A percentile compares a stretch with the other conserved stretches of the same genome.
These are phyloP conservation scores for Russula compacta DNA, from an alignment of 768 basidiomycete species.

Conservation along the genomic window DNA sequence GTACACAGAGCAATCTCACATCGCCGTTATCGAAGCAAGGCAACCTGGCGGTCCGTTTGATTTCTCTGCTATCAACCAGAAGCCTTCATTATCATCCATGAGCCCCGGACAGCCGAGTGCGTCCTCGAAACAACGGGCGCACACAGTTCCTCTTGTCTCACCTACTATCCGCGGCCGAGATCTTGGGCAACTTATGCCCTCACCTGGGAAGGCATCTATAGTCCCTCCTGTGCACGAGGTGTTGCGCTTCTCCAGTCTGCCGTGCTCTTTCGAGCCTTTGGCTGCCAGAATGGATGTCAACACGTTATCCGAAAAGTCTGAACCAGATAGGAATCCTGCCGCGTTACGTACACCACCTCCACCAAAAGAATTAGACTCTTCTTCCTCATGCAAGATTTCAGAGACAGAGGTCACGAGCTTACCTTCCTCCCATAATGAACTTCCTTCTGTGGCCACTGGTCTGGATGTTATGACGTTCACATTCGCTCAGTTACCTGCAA, in stretches of 20 bases:
- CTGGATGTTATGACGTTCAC: not conserved
- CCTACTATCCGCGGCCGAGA: slow-evolving; percentile 4
- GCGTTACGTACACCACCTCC: not conserved
- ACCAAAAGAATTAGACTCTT: not conserved
- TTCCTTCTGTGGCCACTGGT: not conserved
- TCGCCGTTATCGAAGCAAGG: not conserved
- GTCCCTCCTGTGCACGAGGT: slow-evolving; percentile 8
- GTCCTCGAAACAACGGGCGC: slow-evolving; percentile 11
- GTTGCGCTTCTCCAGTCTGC: slow-evolving; percentile 20
- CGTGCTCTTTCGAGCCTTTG: not conserved
- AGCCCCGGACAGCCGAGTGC: not conserved
- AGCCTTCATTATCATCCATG: not conserved
- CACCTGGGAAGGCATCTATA: slow-evolving; percentile 1
- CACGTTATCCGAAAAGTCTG: not conserved
- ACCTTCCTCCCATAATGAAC: not conserved
- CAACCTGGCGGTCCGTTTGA: slow-evolving; percentile 17
- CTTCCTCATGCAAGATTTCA: not conserved
- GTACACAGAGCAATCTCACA: not conserved
- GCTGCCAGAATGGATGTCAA: not conserved
- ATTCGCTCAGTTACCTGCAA: not conserved
- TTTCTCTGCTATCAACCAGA: slow-evolving; percentile 8
- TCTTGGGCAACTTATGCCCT: slow-evolving; percentile 10
- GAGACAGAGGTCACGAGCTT: not conserved
- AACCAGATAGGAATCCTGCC: not conserved
- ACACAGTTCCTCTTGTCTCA: slow-evolving; percentile 14